A percentile compares a stretch with the other conserved stretches of the same genome.
phyloP scores from a whole-genome alignment of 2,329 filamentous ascomycete genomes.

The Diplodia seriata region DNA sequence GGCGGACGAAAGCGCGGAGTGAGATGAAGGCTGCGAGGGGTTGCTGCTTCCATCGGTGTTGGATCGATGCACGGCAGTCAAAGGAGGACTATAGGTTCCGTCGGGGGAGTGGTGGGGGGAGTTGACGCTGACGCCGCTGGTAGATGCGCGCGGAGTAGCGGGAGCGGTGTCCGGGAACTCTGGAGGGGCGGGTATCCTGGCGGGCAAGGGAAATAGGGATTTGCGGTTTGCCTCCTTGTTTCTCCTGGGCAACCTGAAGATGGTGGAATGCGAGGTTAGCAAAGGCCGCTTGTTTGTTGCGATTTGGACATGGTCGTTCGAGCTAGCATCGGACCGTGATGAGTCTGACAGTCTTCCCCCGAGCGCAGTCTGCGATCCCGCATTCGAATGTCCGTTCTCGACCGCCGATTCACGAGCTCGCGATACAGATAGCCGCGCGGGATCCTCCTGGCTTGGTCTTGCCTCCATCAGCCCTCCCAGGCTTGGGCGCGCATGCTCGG shows the following conservation, averaged over 20 bases:
- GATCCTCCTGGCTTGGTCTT: constrained; percentile 43
- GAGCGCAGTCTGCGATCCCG: constrained; percentile 16
- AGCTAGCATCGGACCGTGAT: constrained; percentile 86
- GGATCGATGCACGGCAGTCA: constrained; percentile 45
- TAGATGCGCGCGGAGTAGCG: constrained; percentile 55
- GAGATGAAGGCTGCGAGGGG: constrained; percentile 56
- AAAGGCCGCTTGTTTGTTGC: constrained; percentile 44
- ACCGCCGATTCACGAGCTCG: constrained; percentile 56
- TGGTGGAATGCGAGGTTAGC: constrained; percentile 68
- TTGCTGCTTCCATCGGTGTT: constrained; percentile 40
- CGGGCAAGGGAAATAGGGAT: constrained; percentile 86
- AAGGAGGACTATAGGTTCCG: constrained; percentile 50
- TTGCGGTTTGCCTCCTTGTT: constrained; percentile 71
- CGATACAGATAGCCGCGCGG: constrained; percentile 67
- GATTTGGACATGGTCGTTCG: constrained; percentile 56
- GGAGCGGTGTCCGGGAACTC: constrained; percentile 54
- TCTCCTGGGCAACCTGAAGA: constrained; percentile 81
- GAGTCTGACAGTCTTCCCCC: constrained; percentile 72
- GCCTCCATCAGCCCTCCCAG: constrained; percentile 15
- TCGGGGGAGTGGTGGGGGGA: constrained; percentile 44
- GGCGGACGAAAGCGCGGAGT: constrained; percentile 56
- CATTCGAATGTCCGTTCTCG: constrained; percentile 64
- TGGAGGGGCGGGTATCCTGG: constrained; percentile 65
- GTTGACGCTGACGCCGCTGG: constrained; percentile 47
- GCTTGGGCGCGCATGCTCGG: constrained; percentile 24